These are phyloP conservation scores for Cyclotella distinguenda DNA, from an alignment of 108 stramenopile genomes.

Conservation along the genomic window DNA sequence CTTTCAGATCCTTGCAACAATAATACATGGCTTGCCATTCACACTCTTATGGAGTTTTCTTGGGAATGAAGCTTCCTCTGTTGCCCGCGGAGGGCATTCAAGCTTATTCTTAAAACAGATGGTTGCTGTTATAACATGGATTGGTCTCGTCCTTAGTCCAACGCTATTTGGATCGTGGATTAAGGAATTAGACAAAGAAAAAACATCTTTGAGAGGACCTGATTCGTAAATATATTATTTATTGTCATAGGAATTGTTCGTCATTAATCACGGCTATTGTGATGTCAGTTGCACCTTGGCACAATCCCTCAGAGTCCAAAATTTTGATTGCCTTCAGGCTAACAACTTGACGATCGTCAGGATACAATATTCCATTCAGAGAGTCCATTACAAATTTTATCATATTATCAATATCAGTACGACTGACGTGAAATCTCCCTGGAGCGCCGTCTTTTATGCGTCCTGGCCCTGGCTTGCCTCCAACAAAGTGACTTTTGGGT, in stretches of 20 bases:
- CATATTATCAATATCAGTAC: constrained; percentile 82
- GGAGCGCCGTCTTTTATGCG: constrained; percentile 54
- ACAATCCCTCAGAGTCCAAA: constrained; percentile 62
- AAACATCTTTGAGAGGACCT: background rate
- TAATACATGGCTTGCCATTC: constrained; percentile 69
- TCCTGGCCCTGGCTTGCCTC: constrained; percentile 47
- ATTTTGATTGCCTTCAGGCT: constrained; percentile 67
- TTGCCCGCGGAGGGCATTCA: constrained; percentile 44
- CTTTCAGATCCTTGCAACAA: constrained; percentile 38
- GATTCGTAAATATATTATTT: background rate
- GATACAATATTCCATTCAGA: constrained; percentile 72
- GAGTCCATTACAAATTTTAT: constrained; percentile 87
- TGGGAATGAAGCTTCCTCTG: constrained; percentile 64
- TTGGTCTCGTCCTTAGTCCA: constrained; percentile 31
- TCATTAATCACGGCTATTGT: constrained; percentile 36
- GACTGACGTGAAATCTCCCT: constrained; percentile 23
- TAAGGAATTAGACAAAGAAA: constrained; percentile 15
- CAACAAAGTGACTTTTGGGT: constrained; percentile 69
- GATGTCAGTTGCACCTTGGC: constrained; percentile 69
- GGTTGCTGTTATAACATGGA: constrained; percentile 28
- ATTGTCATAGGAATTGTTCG: constrained; percentile 18
- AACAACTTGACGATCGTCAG: constrained; percentile 77
- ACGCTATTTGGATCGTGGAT: constrained; percentile 44
- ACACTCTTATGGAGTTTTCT: constrained; percentile 73
- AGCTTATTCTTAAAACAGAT: constrained; percentile 29